Base-by-base conservation (phyloP, 2,329 filamentous ascomycete genomes). In the Colletotrichum paranaense region DNA sequence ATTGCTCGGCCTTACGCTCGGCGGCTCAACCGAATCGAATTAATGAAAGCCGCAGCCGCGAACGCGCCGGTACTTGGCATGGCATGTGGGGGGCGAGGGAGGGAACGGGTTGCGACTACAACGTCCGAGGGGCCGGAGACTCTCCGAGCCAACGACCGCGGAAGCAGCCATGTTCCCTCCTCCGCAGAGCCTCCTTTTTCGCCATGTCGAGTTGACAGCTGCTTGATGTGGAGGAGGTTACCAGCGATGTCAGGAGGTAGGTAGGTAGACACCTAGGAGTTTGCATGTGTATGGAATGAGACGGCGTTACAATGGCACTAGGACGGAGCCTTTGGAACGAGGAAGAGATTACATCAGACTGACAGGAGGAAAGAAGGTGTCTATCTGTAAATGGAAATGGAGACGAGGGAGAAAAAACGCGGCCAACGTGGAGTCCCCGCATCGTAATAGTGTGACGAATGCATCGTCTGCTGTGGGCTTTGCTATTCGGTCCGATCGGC, bases 131-230 rank as follows among this genome's bases (percentile, higher is more conserved):
- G 26, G 42, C 22, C 59, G 70, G 66, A 60, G 55, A 69, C 24
- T 35, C 55, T 55, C 66, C 70, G 59, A 73, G 70, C 53, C 70
- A 72, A 67, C 68, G 24, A 26, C 68, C 68, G 68, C 60, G 46
- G 26, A 26, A 62, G 30, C 66, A 64, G 66, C 69, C 69, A 64
- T 68, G 53, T 64, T 66, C 59, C 69, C 42, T 63, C 22, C 52
- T 52, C 53, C 14, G 55, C 38, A 55, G 66, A 73, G 59, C 70
- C 55, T 57, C 70, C 11, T 35, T 42, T 22, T 22, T 22, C 42
- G 9, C 4, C 42, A n/a, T 49, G 42, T 11, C 8, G 42, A 22
- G 19, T 49, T 49, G 42, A 22, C 42, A 49, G 42, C 42, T 22
- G n/a, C 38, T 42, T 22, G n/a, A 22, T 49, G 19, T 4, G 42